Conservation (phyloP, 345 rosid species). For the Clarkia xantiana region DNA sequence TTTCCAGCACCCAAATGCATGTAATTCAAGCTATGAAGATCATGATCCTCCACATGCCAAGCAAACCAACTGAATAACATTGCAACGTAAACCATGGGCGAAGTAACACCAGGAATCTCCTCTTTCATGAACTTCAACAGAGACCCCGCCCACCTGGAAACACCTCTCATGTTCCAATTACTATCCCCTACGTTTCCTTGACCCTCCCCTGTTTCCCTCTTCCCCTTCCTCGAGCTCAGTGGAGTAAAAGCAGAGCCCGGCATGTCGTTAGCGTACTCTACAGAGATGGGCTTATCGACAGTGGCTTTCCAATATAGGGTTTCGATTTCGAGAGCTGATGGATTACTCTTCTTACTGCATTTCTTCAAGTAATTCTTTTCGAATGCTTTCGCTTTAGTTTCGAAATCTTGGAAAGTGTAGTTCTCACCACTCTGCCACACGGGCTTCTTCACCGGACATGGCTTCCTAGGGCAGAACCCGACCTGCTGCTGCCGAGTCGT, state of each 20-base stretch:
- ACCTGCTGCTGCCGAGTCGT: slow-evolving; percentile 99
- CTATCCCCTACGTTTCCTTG: slow-evolving; percentile 69
- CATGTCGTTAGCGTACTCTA: slow-evolving; percentile 97
- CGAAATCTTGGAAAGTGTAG: slow-evolving; percentile 78
- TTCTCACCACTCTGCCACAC: slow-evolving; percentile 96
- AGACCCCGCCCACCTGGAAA: slow-evolving; percentile 82
- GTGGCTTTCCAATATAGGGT: slow-evolving; percentile 95
- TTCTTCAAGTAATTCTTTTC: slow-evolving; percentile 58
- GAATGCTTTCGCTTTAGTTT: slow-evolving; percentile 66
- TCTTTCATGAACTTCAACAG: slow-evolving; percentile 93
- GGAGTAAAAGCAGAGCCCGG: slow-evolving; percentile 88
- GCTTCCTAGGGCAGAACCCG: slow-evolving; percentile 92
- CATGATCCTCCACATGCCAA: slow-evolving; percentile 99
- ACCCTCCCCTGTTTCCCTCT: slow-evolving; percentile 31
- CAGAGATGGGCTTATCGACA: slow-evolving; percentile 81
- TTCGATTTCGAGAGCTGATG: slow-evolving; percentile 64
- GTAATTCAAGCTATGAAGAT: slow-evolving; percentile 93
- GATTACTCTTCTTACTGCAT: slow-evolving; percentile 34
- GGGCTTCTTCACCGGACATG: slow-evolving; percentile 75
- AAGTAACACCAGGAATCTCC: slow-evolving; percentile 96
- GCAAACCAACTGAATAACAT: slow-evolving; percentile 99
- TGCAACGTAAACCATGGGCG: slow-evolving; percentile 92
- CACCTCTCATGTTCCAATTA: slow-evolving; percentile 92
- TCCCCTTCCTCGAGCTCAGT: slow-evolving; percentile 22
- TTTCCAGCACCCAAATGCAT: slow-evolving; percentile 91